These are phyloP conservation scores for Coemansia sp. DNA, from an alignment of 192 early-diverging fungal genomes.

Conservation along the genomic window DNA sequence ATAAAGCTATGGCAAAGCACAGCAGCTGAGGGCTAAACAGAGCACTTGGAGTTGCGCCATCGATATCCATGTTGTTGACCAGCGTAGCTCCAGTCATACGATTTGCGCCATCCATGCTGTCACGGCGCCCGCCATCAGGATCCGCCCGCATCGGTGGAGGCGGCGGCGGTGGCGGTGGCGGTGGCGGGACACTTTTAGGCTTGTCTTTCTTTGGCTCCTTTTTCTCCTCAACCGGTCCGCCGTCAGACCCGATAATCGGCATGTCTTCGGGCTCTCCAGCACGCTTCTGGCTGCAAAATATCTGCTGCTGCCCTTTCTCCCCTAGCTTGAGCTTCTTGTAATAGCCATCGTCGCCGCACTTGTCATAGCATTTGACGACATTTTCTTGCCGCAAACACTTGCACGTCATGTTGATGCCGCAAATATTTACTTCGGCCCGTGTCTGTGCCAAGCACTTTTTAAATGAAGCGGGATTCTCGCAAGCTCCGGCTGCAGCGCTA, in stretches of 20 bases:
- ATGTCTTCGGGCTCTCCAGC: constrained; percentile 41
- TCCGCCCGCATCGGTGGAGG: constrained; percentile 1
- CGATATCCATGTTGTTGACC: constrained; percentile 16
- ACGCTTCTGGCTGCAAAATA: constrained; percentile 41
- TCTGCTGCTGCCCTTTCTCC: constrained; percentile 43
- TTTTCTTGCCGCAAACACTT: constrained; percentile 42
- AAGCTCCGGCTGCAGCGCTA: constrained; percentile 1
- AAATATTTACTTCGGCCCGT: constrained; percentile 47
- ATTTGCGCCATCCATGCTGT: constrained; percentile 3
- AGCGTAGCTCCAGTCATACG: constrained; percentile 11
- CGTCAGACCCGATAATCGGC: constrained; percentile 40
- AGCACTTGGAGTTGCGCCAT: constrained; percentile 8
- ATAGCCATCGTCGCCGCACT: constrained; percentile 44
- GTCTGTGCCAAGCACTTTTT: constrained; percentile 47
- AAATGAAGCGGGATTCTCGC: constrained; percentile 42
- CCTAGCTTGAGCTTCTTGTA: constrained; percentile 27
- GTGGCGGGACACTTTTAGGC: constrained; percentile 3
- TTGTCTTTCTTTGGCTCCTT: constrained; percentile 5
- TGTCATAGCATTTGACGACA: constrained; percentile 38
- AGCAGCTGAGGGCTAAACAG: background rate
- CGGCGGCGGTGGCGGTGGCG: background rate
- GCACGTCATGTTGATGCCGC: constrained; percentile 52
- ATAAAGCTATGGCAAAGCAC: background rate
- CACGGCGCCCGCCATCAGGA: constrained; percentile 4
- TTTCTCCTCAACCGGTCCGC: background rate